Conservation (phyloP, 768 basidiomycete species). For the Tubosaeta sp. region DNA sequence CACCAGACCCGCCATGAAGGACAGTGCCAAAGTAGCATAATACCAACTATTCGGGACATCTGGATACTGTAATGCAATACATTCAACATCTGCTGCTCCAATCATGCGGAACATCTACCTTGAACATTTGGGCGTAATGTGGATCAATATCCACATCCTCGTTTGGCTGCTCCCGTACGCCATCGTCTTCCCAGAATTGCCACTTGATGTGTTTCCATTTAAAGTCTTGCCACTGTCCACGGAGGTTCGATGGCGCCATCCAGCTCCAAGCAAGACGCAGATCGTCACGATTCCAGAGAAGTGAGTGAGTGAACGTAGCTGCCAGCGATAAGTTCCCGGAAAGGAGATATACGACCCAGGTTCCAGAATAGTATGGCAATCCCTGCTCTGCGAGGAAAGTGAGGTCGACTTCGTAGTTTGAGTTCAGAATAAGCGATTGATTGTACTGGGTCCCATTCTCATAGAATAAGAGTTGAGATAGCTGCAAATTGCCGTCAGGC, state of each 20-base stretch:
- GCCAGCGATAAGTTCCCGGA: slow-evolving; percentile 28
- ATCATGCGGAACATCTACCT: slow-evolving; percentile 24
- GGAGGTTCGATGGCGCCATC: slow-evolving; percentile 33
- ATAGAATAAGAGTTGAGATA: slow-evolving; percentile 48
- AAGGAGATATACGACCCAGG: slow-evolving; percentile 21
- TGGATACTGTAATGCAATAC: slow-evolving; percentile 24
- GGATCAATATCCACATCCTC: slow-evolving; percentile 44
- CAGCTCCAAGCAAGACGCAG: slow-evolving; percentile 45
- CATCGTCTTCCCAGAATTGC: slow-evolving; percentile 33
- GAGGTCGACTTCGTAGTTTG: slow-evolving; percentile 47
- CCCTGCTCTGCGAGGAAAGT: slow-evolving; percentile 43
- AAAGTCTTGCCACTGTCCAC: slow-evolving; percentile 20
- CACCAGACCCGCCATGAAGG: slow-evolving; percentile 49
- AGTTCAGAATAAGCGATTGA: slow-evolving; percentile 49
- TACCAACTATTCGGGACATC: slow-evolving; percentile 35
- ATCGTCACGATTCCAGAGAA: slow-evolving; percentile 52
- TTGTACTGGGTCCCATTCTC: slow-evolving; percentile 50
- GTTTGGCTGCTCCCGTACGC: slow-evolving; percentile 24
- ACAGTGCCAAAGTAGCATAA: slow-evolving; percentile 16
- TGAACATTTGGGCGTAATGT: slow-evolving; percentile 52
- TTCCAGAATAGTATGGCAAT: slow-evolving; percentile 28
- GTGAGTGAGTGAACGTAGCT: slow-evolving; percentile 49
- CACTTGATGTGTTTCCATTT: slow-evolving; percentile 33
- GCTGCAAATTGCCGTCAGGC: slow-evolving; percentile 18
- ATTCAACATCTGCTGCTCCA: slow-evolving; percentile 1